Percentiles rank a stretch among this genome's conserved stretches.
Evolutionary conservation across 2,329 filamentous ascomycete species (phyloP).

Genomic region (Zopfia rhizophila): DNA sequence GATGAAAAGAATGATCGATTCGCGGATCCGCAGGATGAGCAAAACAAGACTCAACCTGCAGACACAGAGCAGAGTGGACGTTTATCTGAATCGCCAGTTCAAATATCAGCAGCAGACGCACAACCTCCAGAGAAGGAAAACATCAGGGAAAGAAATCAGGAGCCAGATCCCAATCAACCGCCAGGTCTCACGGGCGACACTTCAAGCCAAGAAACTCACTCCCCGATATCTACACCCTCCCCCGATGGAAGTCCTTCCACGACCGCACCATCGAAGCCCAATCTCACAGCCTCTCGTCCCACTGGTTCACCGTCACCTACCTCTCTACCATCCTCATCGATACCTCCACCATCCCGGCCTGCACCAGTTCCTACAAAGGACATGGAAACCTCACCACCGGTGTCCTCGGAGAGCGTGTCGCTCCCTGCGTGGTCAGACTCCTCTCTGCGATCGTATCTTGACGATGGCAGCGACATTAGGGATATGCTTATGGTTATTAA

Average conservation of each 20-base stretch:
- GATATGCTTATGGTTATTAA: constrained; percentile 93
- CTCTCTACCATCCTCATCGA: constrained; percentile 30
- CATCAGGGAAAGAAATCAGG: constrained; percentile 32
- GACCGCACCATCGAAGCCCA: constrained; percentile 36
- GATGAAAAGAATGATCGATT: constrained; percentile 60
- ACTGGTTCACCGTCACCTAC: constrained; percentile 35
- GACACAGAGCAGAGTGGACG: constrained; percentile 37
- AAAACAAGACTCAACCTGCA: constrained; percentile 36
- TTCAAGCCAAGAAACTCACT: constrained; percentile 70
- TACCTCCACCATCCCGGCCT: constrained; percentile 46
- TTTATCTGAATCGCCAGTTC: constrained; percentile 74
- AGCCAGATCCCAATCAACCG: constrained; percentile 55
- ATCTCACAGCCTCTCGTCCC: constrained; percentile 28
- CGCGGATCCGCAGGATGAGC: constrained; percentile 48
- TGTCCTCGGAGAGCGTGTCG: constrained; percentile 58
- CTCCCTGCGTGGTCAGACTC: constrained; percentile 85
- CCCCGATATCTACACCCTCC: constrained; percentile 49
- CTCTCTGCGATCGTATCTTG: constrained; percentile 87
- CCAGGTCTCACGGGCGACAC: constrained; percentile 76
- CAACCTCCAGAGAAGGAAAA: constrained; percentile 44
- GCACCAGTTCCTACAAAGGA: constrained; percentile 46
- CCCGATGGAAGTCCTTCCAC: constrained; percentile 45
- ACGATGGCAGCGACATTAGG: constrained; percentile 86
- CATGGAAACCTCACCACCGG: constrained; percentile 38
- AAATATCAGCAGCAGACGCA: constrained; percentile 68